A percentile compares a stretch with the other conserved stretches of the same genome.
Conservation (phyloP, 2,329 filamentous ascomycete species). For the Epicoccum nigrum region DNA sequence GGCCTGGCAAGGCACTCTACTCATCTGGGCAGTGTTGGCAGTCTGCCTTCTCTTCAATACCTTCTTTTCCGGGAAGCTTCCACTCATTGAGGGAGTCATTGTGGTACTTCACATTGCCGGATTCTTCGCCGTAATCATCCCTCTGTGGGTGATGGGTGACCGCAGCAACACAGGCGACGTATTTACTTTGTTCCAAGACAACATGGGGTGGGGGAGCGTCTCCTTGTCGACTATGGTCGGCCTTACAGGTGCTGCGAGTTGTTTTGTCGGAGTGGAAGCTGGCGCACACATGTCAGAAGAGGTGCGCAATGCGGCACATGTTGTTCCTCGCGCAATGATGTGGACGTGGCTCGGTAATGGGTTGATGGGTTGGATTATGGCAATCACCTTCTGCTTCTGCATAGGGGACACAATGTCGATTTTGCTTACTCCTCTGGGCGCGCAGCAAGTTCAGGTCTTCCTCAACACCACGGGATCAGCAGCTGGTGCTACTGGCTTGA, state of each 20-base stretch:
- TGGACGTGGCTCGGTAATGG: constrained; percentile 46
- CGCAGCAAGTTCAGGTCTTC: constrained; percentile 34
- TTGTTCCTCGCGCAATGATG: constrained; percentile 48
- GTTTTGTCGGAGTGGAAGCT: constrained; percentile 34
- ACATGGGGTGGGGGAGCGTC: constrained; percentile 42
- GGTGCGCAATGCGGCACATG: constrained; percentile 31
- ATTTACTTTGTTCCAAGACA: constrained; percentile 39
- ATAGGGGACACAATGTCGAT: constrained; percentile 18
- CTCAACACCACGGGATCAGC: constrained; percentile 28
- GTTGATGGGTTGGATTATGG: constrained; percentile 43
- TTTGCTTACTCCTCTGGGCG: constrained; percentile 23
- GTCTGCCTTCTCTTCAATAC: constrained; percentile 51
- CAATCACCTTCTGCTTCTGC: constrained; percentile 24
- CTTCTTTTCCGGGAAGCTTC: constrained; percentile 44
- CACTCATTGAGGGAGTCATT: constrained; percentile 34
- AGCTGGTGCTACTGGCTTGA: constrained; percentile 26
- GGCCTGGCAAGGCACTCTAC: constrained; percentile 56
- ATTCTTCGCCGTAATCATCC: constrained; percentile 49
- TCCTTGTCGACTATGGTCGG: constrained; percentile 44
- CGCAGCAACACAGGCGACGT: constrained; percentile 20
- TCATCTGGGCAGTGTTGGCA: constrained; percentile 36
- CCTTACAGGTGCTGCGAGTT: constrained; percentile 32
- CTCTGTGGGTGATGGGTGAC: constrained; percentile 35
- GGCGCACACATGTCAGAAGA: constrained; percentile 43
- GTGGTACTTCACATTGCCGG: constrained; percentile 46